Base-by-base conservation (phyloP, 2,329 filamentous ascomycete species). In the Curvularia hawaiiensis region DNA sequence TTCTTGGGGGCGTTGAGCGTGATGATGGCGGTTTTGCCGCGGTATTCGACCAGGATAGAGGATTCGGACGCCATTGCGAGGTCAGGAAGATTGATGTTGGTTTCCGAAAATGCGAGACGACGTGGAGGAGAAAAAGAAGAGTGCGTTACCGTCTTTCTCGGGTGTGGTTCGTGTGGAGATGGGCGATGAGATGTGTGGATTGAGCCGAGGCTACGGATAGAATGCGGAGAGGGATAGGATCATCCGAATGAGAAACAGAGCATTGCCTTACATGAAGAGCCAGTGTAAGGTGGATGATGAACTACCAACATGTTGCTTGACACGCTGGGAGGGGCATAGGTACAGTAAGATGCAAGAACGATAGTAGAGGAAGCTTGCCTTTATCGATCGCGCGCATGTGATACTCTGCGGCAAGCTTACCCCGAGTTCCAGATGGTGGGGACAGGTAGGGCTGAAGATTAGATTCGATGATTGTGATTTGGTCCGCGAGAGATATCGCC, bases 1-100 rank as follows among this genome's bases (percentile, higher is more conserved):
- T 97, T 97, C 74, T 88, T 85, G 53, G 88, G 85, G 50, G 91
- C 89, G 78, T 93, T 89, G 73, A 99, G 88, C 18, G 91, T 97
- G 76, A 99, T 88, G 72, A 93, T 86, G 70, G 94, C 91, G 63
- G 92, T 79, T 58, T 87, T 88, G 75, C 85, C 89, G 67, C 82
- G 80, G 75, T 88, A 90, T 60, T 86, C 82, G 67, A 90, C 72
- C 46, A 81, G 83, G 58, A 89, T 81, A 20, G 53, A 18, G 50
- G 77, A 74, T 61, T 85, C 76, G 54, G 81, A 76, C 26, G 65
- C 66, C 78, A 80, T 80, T 38, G 5, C 52, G 38, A 40, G 6
- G 16, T 12, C 43, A 24, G 14, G 31, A n/a, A 6, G n/a, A n/a
- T 11, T 30, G 44, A 28, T 7, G n/a, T 24, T 3, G 3, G 24